These are phyloP conservation scores for Neoscytalidium dimidiatum DNA, from an alignment of 2,329 filamentous ascomycete species.

Conservation along the genomic window DNA sequence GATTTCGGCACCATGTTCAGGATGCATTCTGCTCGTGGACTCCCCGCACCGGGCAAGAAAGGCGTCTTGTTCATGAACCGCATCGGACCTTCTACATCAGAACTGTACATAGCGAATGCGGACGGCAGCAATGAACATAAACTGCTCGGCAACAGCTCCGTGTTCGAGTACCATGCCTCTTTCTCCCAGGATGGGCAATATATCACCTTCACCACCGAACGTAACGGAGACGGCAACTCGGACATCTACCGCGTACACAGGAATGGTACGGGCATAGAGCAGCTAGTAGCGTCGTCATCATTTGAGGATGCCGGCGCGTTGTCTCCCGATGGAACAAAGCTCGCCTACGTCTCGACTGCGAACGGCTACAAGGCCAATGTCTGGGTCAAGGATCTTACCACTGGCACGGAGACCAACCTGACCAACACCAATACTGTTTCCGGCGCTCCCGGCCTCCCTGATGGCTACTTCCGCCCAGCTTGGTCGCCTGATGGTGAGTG, in stretches of 20 bases:
- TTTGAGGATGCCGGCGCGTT: slow-evolving; percentile 42
- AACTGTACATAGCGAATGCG: slow-evolving; percentile 36
- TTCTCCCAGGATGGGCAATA: slow-evolving; percentile 44
- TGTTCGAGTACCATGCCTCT: slow-evolving; percentile 43
- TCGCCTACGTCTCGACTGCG: slow-evolving; percentile 45
- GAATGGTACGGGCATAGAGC: slow-evolving; percentile 40
- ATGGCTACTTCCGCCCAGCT: slow-evolving; percentile 42
- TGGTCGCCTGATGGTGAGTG: slow-evolving; percentile 47
- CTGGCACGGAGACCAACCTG: slow-evolving; percentile 36
- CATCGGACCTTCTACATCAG: slow-evolving; percentile 35
- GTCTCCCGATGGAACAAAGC: slow-evolving; percentile 41
- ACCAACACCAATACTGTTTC: slow-evolving; percentile 35
- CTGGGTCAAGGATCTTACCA: slow-evolving; percentile 42
- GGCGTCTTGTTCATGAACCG: slow-evolving; percentile 38
- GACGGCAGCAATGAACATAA: slow-evolving; percentile 42
- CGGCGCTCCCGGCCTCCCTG: slow-evolving; percentile 28
- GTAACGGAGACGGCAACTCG: slow-evolving; percentile 42
- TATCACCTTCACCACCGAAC: slow-evolving; percentile 45
- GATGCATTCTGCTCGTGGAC: slow-evolving; percentile 18
- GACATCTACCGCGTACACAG: slow-evolving; percentile 43
- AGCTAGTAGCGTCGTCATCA: slow-evolving; percentile 35
- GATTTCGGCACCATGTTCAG: slow-evolving; percentile 4
- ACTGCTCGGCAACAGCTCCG: slow-evolving; percentile 30
- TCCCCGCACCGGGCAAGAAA: slow-evolving; percentile 23
- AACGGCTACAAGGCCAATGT: slow-evolving; percentile 41